These are phyloP conservation scores for Hibiscus mutabilis DNA, from an alignment of 345 rosid genomes.

Conservation along the genomic window DNA sequence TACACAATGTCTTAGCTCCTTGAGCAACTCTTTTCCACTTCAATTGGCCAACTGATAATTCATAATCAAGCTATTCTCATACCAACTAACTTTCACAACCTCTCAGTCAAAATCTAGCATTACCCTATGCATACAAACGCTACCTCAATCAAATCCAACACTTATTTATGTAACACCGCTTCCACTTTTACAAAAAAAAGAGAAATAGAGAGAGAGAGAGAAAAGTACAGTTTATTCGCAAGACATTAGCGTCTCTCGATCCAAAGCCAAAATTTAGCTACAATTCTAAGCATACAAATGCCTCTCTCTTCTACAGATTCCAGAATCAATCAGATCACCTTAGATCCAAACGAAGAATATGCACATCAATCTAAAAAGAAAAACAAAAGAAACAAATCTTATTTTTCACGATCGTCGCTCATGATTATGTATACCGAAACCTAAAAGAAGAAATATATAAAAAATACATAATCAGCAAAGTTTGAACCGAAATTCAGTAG, in stretches of 20 bases:
- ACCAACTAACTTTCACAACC: slow-evolving; percentile 8
- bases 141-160: slow-evolving; percentile 6
- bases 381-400: background rate
- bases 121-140: background rate
- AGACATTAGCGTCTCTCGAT: background rate
- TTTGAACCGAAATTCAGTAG: background rate
- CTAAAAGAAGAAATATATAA: slow-evolving; percentile 1
- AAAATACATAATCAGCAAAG: slow-evolving; percentile 3
- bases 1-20: slow-evolving; percentile 11
- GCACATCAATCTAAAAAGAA: slow-evolving; percentile 5
- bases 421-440: slow-evolving; percentile 14
- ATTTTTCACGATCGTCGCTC: slow-evolving; percentile 9
- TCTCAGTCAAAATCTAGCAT: background rate
- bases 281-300: background rate
- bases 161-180: background rate
- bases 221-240: background rate
- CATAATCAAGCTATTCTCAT: slow-evolving; percentile 2
- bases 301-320: background rate
- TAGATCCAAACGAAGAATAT: background rate
- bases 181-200: slow-evolving; percentile 1
- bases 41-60: background rate
- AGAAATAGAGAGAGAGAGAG: no score
- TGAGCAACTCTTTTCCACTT: slow-evolving; percentile 13
- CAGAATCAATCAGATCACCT: slow-evolving; percentile 4
- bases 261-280: background rate